Percentiles rank a stretch among this genome's conserved stretches.
Conservation (phyloP, 306 rosid genomes). For the Hippophae tibetana region DNA sequence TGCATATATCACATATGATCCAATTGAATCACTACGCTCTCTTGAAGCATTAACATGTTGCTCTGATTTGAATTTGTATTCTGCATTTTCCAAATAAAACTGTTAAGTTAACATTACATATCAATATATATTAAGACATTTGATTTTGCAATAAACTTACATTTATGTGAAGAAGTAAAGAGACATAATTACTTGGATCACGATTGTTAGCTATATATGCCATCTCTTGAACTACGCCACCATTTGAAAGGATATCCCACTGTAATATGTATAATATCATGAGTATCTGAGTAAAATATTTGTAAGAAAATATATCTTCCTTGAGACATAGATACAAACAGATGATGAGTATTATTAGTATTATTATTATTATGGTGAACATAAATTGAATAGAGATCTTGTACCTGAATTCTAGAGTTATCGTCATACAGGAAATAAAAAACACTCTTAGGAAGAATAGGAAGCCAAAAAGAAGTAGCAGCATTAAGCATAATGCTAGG, state of each 20-base stretch:
- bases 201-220: constrained; percentile 67
- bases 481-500: constrained; percentile 54
- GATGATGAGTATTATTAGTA: too few relatives aligned
- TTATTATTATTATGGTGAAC: too few relatives aligned
- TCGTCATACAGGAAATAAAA: constrained; percentile 53
- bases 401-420: constrained; percentile 22
- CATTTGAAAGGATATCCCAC: constrained; percentile 79
- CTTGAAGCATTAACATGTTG: constrained; percentile 66
- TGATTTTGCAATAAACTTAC: constrained; percentile 27
- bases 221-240: constrained; percentile 50
- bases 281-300: too few relatives aligned
- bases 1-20: constrained; percentile 37
- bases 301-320: too few relatives aligned
- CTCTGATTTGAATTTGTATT: constrained; percentile 38
- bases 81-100: constrained; percentile 15
- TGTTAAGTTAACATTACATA: too few relatives aligned
- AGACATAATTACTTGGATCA: constrained; percentile 38
- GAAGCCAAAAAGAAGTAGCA: constrained; percentile 71
- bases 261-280: constrained; percentile 6
- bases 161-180: constrained; percentile 23
- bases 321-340: too few relatives aligned
- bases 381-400: too few relatives aligned
- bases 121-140: neutral
- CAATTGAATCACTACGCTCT: constrained; percentile 49
- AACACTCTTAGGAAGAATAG: constrained; percentile 37